Evolutionary conservation across 2,329 filamentous ascomycete genomes (phyloP).

Genomic region (Trichocomaceae sp.): DNA sequence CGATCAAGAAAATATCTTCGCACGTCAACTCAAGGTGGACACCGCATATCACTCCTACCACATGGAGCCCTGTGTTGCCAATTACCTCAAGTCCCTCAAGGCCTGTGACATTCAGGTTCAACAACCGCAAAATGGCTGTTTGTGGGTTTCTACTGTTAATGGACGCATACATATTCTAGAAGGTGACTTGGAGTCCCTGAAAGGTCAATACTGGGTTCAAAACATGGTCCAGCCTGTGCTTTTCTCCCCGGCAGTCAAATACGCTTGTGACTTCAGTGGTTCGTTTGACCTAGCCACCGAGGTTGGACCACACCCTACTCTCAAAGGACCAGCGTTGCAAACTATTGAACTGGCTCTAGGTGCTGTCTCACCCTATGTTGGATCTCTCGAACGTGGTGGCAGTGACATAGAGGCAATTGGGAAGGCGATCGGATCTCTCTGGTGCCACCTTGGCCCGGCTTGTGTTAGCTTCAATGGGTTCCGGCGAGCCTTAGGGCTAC

Average conservation of each 20-base stretch:
- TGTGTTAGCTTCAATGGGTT: too few relatives aligned
- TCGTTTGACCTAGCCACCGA: constrained; percentile 16
- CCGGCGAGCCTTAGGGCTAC: too few relatives aligned
- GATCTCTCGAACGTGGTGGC: too few relatives aligned
- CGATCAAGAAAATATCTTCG: constrained; percentile 25
- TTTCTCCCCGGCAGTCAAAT: constrained; percentile 23
- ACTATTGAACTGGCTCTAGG: too few relatives aligned
- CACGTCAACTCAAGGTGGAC: constrained; percentile 28
- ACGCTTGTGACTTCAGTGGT: constrained; percentile 1
- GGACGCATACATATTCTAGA: background rate
- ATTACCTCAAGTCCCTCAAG: background rate
- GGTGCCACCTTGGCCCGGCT: too few relatives aligned
- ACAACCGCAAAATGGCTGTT: constrained; percentile 3
- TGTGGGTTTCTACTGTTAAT: background rate
- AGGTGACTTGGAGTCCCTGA: background rate
- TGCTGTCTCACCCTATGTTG: too few relatives aligned
- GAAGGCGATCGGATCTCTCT: too few relatives aligned
- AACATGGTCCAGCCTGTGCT: constrained; percentile 23
- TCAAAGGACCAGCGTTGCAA: constrained; percentile 19
- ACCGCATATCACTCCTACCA: constrained; percentile 36
- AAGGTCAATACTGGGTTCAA: constrained; percentile 28
- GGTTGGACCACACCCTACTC: constrained; percentile 28
- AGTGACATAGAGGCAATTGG: too few relatives aligned
- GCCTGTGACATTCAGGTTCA: constrained; percentile 5
- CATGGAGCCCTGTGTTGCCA: constrained; percentile 20